A percentile compares a stretch with the other conserved stretches of the same genome.
phyloP scores from a whole-genome alignment of 176 grass and related monocot genomes.

The Rhipidocladum racemiflorum region DNA sequence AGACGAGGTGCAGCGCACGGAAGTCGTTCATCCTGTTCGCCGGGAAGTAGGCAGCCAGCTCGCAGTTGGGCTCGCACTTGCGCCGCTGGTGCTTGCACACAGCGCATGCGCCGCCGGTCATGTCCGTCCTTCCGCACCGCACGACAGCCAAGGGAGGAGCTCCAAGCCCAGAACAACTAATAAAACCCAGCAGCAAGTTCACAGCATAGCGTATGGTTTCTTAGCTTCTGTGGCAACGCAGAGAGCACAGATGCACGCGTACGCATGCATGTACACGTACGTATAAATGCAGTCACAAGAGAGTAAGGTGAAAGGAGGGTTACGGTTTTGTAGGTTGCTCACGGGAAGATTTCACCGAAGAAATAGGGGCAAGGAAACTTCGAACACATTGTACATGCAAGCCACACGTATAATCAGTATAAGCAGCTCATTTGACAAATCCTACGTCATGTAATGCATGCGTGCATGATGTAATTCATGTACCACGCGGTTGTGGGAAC shows the following conservation, averaged over 20 bases:
- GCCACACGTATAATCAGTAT: neutral
- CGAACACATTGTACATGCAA: neutral
- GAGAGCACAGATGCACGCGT: slow-evolving; percentile 22
- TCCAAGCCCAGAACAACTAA: neutral
- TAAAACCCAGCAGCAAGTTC: neutral
- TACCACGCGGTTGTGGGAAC: neutral
- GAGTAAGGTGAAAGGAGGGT: slow-evolving; percentile 67
- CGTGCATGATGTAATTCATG: neutral
- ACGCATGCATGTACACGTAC: neutral
- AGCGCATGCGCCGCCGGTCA: slow-evolving; percentile 67
- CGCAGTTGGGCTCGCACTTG: slow-evolving; percentile 82
- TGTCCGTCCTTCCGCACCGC: neutral
- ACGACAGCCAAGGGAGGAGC: neutral
- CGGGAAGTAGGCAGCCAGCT: slow-evolving; percentile 73
- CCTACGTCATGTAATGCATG: neutral
- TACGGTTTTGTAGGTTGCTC: slow-evolving; percentile 64
- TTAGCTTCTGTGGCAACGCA: neutral
- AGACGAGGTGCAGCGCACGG: slow-evolving; percentile 70
- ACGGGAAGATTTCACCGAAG: slow-evolving; percentile 53
- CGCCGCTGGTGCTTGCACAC: slow-evolving; percentile 81
- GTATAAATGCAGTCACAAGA: slow-evolving; percentile 50
- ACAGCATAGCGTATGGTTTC: neutral
- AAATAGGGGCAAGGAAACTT: slow-evolving; percentile 35
- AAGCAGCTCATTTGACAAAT: neutral
- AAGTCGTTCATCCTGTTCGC: slow-evolving; percentile 69